A percentile compares a stretch with the other conserved stretches of the same genome.
phyloP scores from a whole-genome alignment of 2,329 filamentous ascomycete genomes.

The Teratosphaeria destructans region DNA sequence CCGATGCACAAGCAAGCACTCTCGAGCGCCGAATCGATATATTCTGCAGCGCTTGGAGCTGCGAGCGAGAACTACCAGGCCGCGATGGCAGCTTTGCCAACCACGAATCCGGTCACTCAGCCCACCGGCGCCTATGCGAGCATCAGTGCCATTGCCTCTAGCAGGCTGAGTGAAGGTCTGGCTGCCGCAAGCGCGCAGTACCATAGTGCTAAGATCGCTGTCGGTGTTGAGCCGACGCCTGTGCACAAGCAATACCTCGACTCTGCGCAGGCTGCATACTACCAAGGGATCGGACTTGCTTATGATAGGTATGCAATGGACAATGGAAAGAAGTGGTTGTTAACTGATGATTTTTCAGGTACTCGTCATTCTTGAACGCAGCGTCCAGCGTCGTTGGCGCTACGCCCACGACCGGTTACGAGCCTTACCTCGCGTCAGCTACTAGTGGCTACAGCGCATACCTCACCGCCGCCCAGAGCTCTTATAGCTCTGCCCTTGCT shows the following conservation, averaged over 20 bases:
- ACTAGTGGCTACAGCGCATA: constrained; percentile 54
- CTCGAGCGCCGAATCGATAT: constrained; percentile 57
- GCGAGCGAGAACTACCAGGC: constrained; percentile 31
- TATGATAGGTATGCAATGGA: constrained; percentile 55
- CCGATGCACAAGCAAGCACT: constrained; percentile 60
- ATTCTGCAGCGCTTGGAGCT: constrained; percentile 53
- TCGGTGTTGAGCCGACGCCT: constrained; percentile 49
- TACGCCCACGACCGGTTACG: constrained; percentile 45
- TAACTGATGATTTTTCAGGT: neutral
- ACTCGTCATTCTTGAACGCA: constrained; percentile 57
- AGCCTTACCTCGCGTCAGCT: neutral
- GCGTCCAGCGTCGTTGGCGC: constrained; percentile 61
- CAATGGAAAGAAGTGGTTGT: neutral
- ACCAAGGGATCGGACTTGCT: constrained; percentile 66
- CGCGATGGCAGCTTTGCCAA: neutral
- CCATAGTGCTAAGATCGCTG: constrained; percentile 54
- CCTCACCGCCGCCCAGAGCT: constrained; percentile 48
- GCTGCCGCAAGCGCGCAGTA: constrained; percentile 62
- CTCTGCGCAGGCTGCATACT: constrained; percentile 58
- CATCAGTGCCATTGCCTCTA: constrained; percentile 58
- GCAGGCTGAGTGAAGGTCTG: constrained; percentile 59
- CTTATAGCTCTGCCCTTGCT: constrained; percentile 24
- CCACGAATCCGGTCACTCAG: neutral
- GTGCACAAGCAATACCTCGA: constrained; percentile 44
- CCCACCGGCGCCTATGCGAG: constrained; percentile 42